Evolutionary conservation across 2,329 filamentous ascomycete species (phyloP).

Genomic region (Fusarium acutatum): DNA sequence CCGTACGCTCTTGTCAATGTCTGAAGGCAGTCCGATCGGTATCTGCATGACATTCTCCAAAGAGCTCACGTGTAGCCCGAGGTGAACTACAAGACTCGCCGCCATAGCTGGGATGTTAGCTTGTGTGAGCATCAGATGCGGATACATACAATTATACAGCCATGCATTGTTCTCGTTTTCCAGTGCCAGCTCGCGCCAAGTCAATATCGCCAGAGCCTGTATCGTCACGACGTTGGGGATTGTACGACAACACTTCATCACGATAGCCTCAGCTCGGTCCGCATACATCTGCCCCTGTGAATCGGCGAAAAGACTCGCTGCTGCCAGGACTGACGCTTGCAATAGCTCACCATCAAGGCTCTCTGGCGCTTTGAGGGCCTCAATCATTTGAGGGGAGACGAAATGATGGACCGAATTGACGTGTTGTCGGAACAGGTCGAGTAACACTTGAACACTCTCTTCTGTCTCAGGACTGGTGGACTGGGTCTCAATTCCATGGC

Average conservation of each 20-base stretch:
- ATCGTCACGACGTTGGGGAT: background rate
- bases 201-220: background rate
- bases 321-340: background rate
- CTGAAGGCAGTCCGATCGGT: background rate
- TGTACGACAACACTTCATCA: background rate
- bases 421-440: background rate
- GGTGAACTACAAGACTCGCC: background rate
- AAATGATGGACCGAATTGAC: background rate
- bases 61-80: background rate
- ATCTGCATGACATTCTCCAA: background rate
- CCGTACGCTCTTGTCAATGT: background rate
- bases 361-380: background rate
- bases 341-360: background rate
- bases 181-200: background rate
- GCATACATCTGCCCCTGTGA: background rate
- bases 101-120: background rate
- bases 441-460: background rate
- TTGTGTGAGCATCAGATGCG: background rate
- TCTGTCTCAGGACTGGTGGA: rapidly evolving
- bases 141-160: background rate
- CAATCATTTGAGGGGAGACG: background rate
- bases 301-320: background rate
- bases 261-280: background rate
- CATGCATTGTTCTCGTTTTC: background rate
- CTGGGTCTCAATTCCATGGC: background rate